Evolutionary conservation across 208 protist genomes (phyloP).

Genomic region (Entamoeba moshkovskii): DNA sequence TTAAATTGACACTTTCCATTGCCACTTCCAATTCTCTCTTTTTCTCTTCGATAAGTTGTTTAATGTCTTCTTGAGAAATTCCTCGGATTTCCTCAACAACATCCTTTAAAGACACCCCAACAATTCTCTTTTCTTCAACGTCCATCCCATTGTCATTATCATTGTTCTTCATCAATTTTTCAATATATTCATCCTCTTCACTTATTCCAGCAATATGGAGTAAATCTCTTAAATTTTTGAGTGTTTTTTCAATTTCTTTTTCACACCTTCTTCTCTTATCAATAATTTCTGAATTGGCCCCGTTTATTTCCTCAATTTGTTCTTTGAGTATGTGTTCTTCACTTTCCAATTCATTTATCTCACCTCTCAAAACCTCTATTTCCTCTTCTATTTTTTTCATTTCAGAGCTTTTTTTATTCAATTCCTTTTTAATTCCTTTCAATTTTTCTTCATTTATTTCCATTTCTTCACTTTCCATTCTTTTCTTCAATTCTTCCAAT

Average conservation of each 20-base stretch:
- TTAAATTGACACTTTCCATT: background rate
- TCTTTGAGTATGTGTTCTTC: background rate
- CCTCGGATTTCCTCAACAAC: background rate
- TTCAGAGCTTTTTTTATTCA: background rate
- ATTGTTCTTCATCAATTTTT: background rate
- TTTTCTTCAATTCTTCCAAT: background rate
- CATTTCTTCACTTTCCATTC: background rate
- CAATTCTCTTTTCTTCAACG: background rate
- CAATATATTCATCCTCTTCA: background rate
- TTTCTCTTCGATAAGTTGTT: background rate
- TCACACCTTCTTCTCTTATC: background rate
- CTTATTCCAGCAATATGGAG: background rate
- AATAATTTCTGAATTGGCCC: background rate
- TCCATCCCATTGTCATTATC: background rate
- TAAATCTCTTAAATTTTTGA: background rate
- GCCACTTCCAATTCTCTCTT: background rate
- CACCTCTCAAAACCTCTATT: background rate
- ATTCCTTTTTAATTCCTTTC: background rate
- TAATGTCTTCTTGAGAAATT: background rate
- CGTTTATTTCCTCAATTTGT: background rate
- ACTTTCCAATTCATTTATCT: background rate
- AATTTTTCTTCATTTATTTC: background rate
- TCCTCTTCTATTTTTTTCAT: background rate
- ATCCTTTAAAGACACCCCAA: background rate
- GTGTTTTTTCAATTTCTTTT: background rate